Evolutionary conservation across 306 rosid species (phyloP), one percentile per base, ranked within the genome.

Genomic region (Cucumis cinereus): DNA sequence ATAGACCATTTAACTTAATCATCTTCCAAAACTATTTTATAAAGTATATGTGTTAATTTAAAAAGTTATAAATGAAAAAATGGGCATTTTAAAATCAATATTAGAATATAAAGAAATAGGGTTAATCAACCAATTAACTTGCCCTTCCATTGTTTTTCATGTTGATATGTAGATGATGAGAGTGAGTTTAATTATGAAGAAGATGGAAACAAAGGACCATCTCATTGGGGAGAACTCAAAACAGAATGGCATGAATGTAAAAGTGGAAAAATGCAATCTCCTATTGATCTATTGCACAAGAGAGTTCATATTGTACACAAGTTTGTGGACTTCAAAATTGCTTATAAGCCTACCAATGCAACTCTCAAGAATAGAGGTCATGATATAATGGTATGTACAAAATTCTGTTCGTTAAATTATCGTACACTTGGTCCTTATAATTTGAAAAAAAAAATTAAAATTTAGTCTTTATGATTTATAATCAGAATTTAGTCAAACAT

Each of bases 211-310:
- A 81, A 2, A 47, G 98, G 98, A 36, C 98, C 98, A 7, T 41
- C 43, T 11, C 56, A 75, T 2, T 92, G 98, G 98, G 96, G 96
- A 49, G 47, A 79, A 11, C 79, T 92, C 15, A 86, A 43, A 12
- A 81, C 41, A 0, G 91, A 92, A 71, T 90, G 98, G 98, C 75
- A 73, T 5, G 0, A 12, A 23, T 92, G 96, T 23, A 86, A 74
- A 40, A 71, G 5, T 40, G 98, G 98, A 57, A 9, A 64, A n/a
- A 79, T 86, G 94, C 98, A 92, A 80, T 92, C 98, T 2, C 98
- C 98, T 0, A 90, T 92, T 30, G 87, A 86, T 84, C 40, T 92
- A 10, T 23, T 54, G 33, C 67, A 85, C 69, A 10, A 72, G 30
- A 83, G 76, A 41, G 94, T 90, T 61, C 64, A 80, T 78, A 55